Evolutionary conservation across 2,329 filamentous ascomycete genomes (phyloP).

Genomic region (Fonsecaea multimorphosa): DNA sequence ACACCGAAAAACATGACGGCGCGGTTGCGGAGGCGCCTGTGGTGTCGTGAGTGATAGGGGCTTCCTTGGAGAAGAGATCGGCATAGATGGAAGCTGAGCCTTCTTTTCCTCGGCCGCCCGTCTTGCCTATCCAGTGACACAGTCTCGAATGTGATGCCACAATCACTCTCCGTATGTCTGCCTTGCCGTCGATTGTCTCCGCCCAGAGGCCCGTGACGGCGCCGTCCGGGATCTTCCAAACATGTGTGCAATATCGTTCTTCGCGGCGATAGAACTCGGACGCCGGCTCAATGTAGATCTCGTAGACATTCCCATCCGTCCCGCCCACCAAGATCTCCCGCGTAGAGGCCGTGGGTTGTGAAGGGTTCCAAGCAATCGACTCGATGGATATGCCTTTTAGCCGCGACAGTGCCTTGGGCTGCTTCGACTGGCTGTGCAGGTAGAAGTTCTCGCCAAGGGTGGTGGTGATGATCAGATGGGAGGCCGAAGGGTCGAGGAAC

Average conservation of each 20-base stretch:
- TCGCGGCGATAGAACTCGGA: conserved; percentile 95
- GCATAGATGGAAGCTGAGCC: conserved; percentile 85
- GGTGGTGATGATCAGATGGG: conserved; percentile 89
- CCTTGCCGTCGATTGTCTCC: conserved; percentile 70
- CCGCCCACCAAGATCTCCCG: conserved; percentile 91
- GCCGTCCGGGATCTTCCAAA: conserved; percentile 82
- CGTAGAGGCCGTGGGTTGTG: conserved; percentile 88
- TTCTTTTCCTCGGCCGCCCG: conserved; percentile 74
- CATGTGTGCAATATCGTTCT: conserved; percentile 84
- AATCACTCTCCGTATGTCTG: conserved; percentile 77
- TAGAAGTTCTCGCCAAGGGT: conserved; percentile 96
- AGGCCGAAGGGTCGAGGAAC: conserved; percentile 97
- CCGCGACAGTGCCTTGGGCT: conserved; percentile 79
- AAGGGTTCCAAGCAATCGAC: conserved; percentile 92
- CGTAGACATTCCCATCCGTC: conserved; percentile 93
- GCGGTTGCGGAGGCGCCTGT: conserved; percentile 64
- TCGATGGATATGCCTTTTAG: conserved; percentile 88
- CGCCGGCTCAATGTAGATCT: conserved; percentile 91
- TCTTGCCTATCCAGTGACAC: conserved; percentile 79
- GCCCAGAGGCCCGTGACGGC: conserved; percentile 86
- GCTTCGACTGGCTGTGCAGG: conserved; percentile 90
- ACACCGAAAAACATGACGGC: conserved; percentile 73
- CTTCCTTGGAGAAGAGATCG: conserved; percentile 85
- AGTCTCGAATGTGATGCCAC: conserved; percentile 79
- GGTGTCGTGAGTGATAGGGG: conserved; percentile 76